Base-by-base conservation (phyloP, 768 basidiomycete genomes). In the Mycena albidolilacea region DNA sequence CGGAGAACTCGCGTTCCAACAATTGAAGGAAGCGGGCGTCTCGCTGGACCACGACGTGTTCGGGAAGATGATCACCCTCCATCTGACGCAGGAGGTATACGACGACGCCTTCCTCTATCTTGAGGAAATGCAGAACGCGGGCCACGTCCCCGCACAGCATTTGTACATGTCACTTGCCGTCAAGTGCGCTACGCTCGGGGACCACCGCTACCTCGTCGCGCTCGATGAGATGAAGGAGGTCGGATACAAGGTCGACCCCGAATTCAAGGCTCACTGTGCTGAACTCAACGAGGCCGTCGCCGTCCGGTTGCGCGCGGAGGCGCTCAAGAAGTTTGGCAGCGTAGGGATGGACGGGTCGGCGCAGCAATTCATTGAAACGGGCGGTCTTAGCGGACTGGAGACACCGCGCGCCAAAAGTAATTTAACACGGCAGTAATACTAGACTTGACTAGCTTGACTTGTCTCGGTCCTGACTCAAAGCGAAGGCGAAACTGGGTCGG, bases 101-200 rank as follows among this genome's bases (percentile, higher is more conserved):
- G 95, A 96, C 78, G 94, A 95, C 72, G 94, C 95, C 0, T 97
- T 97, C 83, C 92, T 91, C 78, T 96, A 95, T 81, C 87, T 97
- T 41, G 95, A 96, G 79, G 93, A 94, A 84, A 95, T 95, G 93
- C 96, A 97, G 80, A 82, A 85, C 0, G 87, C 86, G 44, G 84
- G 84, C 10, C 84, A 90, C 76, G 77, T 84, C n/a, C 94, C 95
- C 0, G 80, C 88, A 11, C 77, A 77, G 35, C 77, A 78, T 1
- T 81, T 92, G 39, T 97, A 97, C 81, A 85, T 88, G 43, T 83
- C 84, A 1, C 82, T 97, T 69, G 81, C 92, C 54, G 83, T 85
- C 58, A 91, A 86, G 76, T 95, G 93, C 76, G 79, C 90, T 15
- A 73, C 78, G 19, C 80, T 81, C 21, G 84, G 84, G 71, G 96